phyloP scores from a whole-genome alignment of 2,329 filamentous ascomycete genomes.

The Keithomyces neogunnii region DNA sequence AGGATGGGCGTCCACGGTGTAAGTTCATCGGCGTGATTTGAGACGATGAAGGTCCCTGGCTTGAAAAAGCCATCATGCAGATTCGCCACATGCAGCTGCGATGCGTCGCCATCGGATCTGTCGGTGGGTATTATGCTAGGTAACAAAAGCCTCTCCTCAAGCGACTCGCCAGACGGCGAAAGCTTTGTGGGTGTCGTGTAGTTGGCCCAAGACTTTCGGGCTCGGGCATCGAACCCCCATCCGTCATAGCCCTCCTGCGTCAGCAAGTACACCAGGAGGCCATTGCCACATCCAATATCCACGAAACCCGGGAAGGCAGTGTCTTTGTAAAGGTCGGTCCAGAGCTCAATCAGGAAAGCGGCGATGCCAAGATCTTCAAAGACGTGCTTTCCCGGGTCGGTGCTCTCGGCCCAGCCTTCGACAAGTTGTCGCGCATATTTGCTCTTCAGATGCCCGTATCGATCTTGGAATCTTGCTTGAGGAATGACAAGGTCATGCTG shows the following conservation, averaged over 20 bases:
- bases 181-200: slow-evolving; percentile 40
- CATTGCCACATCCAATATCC: slow-evolving; percentile 94
- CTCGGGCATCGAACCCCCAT: slow-evolving; percentile 87
- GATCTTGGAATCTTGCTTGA: slow-evolving; percentile 70
- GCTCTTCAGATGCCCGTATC: slow-evolving; percentile 70
- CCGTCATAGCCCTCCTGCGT: slow-evolving; percentile 72
- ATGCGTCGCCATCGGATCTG: too few species aligned
- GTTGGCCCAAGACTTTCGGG: slow-evolving; percentile 72
- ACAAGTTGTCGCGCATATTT: slow-evolving; percentile 68
- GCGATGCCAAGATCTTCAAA: slow-evolving; percentile 92
- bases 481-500: slow-evolving; percentile 76
- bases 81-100: slow-evolving; percentile 7
- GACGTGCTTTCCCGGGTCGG: slow-evolving; percentile 83
- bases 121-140: slow-evolving; percentile 27
- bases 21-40: slow-evolving; percentile 93
- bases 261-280: slow-evolving; percentile 78
- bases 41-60: slow-evolving; percentile 78
- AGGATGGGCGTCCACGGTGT: slow-evolving; percentile 94
- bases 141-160: slow-evolving; percentile 41
- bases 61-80: slow-evolving; percentile 60
- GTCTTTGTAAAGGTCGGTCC: slow-evolving; percentile 68
- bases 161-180: slow-evolving; percentile 22
- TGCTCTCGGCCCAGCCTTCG: slow-evolving; percentile 73
- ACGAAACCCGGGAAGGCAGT: slow-evolving; percentile 75
- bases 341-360: slow-evolving; percentile 86